Base-by-base conservation (phyloP, 1,284 basidiomycete genomes). In the Farysia itapuensis region DNA sequence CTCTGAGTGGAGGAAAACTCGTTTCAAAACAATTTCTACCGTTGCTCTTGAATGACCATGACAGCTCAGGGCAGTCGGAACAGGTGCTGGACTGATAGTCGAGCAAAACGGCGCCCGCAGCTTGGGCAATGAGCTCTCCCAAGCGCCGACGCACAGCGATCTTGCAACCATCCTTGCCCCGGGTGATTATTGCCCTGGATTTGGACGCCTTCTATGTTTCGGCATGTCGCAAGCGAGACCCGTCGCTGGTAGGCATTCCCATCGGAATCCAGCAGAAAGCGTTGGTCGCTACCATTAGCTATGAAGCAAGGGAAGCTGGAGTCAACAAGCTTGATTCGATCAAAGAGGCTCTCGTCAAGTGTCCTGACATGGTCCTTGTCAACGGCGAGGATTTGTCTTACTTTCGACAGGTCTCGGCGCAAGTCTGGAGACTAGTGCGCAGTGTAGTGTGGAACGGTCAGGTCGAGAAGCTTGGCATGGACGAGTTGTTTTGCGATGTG, bases 241-340 rank as follows among this genome's bases (percentile, higher is more conserved):
- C 78, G 0, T 35, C 58, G 3, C 70, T 79, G 7, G 31, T 61
- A 4, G 74, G 75, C 15, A 65, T 70, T 21, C 77, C 78, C 4
- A 67, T 79, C 18, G 78, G 78, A 2, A 74, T 79, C 37, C 70
- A 76, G 47, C 78, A 79, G 40, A 79, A 79, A 65, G 65, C 60
- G 4, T 67, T 79, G n/a, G 65, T 79, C 5, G 78, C 78, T 2
- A 79, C 78, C 14, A 65, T 70, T 45, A 65, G 56, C 24, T 79
- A 79, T 33, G 78, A 79, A 64, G 78, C 78, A 0, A 49, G 78
- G 13, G 76, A 69, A 11, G 40, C 56, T 18, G 77, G 78, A 11
- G 65, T 75, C 1, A 39, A 44, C 18, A 77, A 79, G 63, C 67
- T 79, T 7, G 69, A 67, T 45, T 54, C 43, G n/a, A 66, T 78